A percentile compares a stretch with the other conserved stretches of the same genome.
These are phyloP conservation scores for Nakaseomyces uthaithaninus DNA, from an alignment of 1,139 yeast species.

Conservation along the genomic window DNA sequence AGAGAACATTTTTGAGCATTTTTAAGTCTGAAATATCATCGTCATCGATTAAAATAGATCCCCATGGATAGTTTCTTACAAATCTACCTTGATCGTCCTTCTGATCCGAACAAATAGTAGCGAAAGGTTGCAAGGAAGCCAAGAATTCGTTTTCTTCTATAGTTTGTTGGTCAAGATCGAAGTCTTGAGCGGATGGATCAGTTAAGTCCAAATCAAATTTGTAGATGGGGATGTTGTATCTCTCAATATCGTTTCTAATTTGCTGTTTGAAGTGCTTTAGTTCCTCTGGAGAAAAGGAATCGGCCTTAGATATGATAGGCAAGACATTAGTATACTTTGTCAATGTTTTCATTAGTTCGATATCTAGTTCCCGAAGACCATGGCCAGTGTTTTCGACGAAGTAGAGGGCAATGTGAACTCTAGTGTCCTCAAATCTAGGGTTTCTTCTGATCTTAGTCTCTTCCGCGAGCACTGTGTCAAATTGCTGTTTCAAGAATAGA, in stretches of 20 bases:
- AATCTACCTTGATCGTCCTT: constrained; percentile 43
- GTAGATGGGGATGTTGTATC: constrained; percentile 61
- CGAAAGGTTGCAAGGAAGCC: constrained; percentile 60
- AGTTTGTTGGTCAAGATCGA: constrained; percentile 57
- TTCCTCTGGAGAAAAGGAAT: constrained; percentile 56
- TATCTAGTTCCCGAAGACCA: constrained; percentile 65
- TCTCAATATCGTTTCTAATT: constrained; percentile 50
- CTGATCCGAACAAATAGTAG: constrained; percentile 59
- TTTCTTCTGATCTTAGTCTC: constrained; percentile 72
- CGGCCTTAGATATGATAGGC: constrained; percentile 65
- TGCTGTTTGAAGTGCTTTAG: constrained; percentile 46
- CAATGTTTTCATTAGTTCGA: constrained; percentile 57
- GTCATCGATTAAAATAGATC: constrained; percentile 44
- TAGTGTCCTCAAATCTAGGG: constrained; percentile 68
- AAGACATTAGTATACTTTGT: constrained; percentile 65
- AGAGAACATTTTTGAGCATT: constrained; percentile 54
- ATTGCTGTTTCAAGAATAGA: constrained; percentile 75
- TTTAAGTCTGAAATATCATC: constrained; percentile 56
- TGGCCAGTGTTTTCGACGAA: constrained; percentile 72
- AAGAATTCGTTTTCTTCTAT: constrained; percentile 58
- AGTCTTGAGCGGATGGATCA: constrained; percentile 31
- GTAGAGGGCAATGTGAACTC: constrained; percentile 66
- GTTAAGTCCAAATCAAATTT: constrained; percentile 47
- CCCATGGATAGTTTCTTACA: constrained; percentile 75
- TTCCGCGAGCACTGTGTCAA: constrained; percentile 68